phyloP scores from a whole-genome alignment of 1,284 basidiomycete species.

The Rhizoctonia solani region DNA sequence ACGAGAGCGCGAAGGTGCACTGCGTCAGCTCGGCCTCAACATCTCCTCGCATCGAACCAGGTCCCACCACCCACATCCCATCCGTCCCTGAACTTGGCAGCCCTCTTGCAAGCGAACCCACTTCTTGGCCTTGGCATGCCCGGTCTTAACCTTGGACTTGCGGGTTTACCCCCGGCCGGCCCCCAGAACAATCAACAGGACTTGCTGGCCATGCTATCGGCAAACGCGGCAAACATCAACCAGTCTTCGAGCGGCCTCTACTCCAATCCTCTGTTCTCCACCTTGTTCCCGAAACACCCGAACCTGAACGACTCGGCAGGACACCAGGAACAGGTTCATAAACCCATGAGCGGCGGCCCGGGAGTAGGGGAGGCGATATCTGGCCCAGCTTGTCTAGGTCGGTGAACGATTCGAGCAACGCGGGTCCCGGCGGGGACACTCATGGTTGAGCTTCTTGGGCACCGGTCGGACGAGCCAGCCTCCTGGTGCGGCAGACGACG shows the following conservation, averaged over 20 bases:
- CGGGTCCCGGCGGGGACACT: constrained; percentile 12
- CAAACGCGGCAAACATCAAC: constrained; percentile 18
- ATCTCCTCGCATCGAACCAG: constrained; percentile 15
- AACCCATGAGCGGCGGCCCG: too few species aligned
- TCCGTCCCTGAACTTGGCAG: constrained; percentile 22
- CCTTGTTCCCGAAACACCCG: constrained; percentile 26
- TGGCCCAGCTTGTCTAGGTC: constrained; percentile 12
- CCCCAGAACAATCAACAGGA: constrained; percentile 11
- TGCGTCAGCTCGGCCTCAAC: constrained; percentile 32
- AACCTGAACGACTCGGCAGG: background rate
- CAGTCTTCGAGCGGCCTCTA: constrained; percentile 1
- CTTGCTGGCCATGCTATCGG: constrained; percentile 19
- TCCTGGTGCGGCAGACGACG: constrained; percentile 30
- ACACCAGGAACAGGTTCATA: too few species aligned
- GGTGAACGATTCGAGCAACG: background rate
- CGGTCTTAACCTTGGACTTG: constrained; percentile 18
- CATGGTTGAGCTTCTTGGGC: constrained; percentile 28
- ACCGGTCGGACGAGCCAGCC: constrained; percentile 16
- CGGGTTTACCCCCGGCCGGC: background rate
- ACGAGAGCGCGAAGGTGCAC: constrained; percentile 29
- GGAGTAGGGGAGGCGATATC: too few species aligned
- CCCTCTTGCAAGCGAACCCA: constrained; percentile 13
- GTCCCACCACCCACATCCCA: constrained; percentile 16
- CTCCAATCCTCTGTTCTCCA: constrained; percentile 24
- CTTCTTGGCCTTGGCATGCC: constrained; percentile 8